Percentiles rank a stretch among this genome's conserved stretches.
These are phyloP conservation scores for Tripidium arundinaceum DNA, from an alignment of 202 grass and related monocot species.

Conservation along the genomic window DNA sequence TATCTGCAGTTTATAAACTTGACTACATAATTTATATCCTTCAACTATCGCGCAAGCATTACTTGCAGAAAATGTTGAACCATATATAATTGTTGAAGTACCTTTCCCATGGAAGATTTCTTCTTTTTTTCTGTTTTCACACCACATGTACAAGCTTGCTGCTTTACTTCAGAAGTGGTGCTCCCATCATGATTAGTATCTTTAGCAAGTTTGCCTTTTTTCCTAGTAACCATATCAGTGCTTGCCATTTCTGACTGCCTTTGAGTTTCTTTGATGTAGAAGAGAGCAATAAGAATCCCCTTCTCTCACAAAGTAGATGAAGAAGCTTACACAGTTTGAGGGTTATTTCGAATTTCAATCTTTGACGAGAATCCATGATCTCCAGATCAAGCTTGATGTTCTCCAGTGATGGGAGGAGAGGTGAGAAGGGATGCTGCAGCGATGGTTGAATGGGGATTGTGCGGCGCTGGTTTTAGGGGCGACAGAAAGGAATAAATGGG, in stretches of 20 bases:
- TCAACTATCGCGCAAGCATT: background rate
- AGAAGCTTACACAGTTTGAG: background rate
- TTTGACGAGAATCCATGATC: background rate
- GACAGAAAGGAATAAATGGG: too few species aligned
- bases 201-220: slow-evolving; percentile 67
- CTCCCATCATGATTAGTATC: slow-evolving; percentile 49
- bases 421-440: background rate
- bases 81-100: slow-evolving; percentile 32
- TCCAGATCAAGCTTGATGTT: background rate
- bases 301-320: background rate
- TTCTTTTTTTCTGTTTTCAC: slow-evolving; percentile 71
- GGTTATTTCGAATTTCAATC: background rate
- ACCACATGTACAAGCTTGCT: slow-evolving; percentile 51
- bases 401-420: background rate
- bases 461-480: background rate
- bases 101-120: slow-evolving; percentile 64
- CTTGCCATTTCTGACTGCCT: slow-evolving; percentile 57
- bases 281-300: background rate
- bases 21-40: background rate
- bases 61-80: background rate
- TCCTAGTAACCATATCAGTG: slow-evolving; percentile 51
- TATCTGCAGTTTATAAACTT: background rate
- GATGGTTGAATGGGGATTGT: background rate
- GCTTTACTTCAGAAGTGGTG: slow-evolving; percentile 74
- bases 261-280: slow-evolving; percentile 60